These are phyloP conservation scores for Zygotorulaspora chibaensis DNA, from an alignment of 805 yeast genomes.

Conservation along the genomic window DNA sequence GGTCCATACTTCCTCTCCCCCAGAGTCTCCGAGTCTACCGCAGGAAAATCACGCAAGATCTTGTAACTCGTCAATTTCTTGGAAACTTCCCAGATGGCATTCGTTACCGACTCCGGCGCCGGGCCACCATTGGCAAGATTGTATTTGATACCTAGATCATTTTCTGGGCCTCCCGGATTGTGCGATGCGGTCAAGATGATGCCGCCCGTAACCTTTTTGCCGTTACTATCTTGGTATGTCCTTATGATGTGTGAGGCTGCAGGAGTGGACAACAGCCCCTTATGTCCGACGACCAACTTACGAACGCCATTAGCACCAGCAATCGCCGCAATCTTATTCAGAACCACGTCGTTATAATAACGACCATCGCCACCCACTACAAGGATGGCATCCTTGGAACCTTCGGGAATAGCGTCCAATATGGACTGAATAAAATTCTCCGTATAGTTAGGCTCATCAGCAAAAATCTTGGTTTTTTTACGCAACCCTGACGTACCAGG, in stretches of 20 bases:
- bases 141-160: conserved; percentile 93
- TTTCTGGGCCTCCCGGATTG: conserved; percentile 93
- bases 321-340: conserved; percentile 75
- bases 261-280: conserved; percentile 89
- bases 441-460: conserved; percentile 67
- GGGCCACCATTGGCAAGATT: conserved; percentile 96
- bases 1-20: conserved; percentile 55
- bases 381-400: conserved; percentile 63
- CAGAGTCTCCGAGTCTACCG: conserved; percentile 56
- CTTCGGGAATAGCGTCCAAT: conserved; percentile 86
- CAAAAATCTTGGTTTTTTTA: conserved; percentile 82
- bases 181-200: conserved; percentile 94
- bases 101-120: conserved; percentile 92
- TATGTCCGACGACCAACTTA: conserved; percentile 79
- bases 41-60: conserved; percentile 52
- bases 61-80: conserved; percentile 56
- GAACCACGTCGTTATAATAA: conserved; percentile 75
- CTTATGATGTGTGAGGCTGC: conserved; percentile 94
- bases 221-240: conserved; percentile 39
- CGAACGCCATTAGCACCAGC: conserved; percentile 89
- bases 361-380: conserved; percentile 98
- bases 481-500: conserved; percentile 98
- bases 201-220: conserved; percentile 74
- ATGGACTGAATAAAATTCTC: conserved; percentile 92
- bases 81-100: conserved; percentile 74